Conservation (phyloP, 108 stramenopile genomes). For the Phaeodactylum tricornutum region DNA sequence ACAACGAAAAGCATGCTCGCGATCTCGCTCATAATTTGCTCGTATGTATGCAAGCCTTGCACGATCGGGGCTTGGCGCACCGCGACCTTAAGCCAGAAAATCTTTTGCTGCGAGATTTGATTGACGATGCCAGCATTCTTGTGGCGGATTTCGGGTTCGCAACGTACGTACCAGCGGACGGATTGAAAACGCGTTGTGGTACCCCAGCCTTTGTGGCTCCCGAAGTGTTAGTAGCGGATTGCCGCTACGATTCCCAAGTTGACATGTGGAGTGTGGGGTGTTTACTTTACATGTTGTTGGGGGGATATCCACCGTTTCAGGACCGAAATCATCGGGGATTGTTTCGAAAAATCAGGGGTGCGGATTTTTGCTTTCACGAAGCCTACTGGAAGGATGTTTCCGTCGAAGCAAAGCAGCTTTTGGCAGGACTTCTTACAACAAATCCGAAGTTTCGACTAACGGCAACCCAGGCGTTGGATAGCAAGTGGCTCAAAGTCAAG, state of each 20-base stretch:
- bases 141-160: conserved; percentile 97
- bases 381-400: conserved; percentile 57
- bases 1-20: conserved; percentile 82
- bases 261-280: conserved; percentile 93
- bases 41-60: conserved; percentile 60
- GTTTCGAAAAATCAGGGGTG: conserved; percentile 49
- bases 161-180: conserved; percentile 32
- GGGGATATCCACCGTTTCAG: conserved; percentile 49
- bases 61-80: conserved; percentile 76
- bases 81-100: conserved; percentile 87
- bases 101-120: conserved; percentile 47
- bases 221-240: conserved; percentile 74
- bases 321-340: conserved; percentile 26
- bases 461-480: conserved; percentile 48
- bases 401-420: conserved; percentile 63
- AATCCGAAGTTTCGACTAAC: conserved; percentile 58
- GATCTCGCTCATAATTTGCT: conserved; percentile 55
- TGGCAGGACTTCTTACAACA: conserved; percentile 49
- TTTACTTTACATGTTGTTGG: conserved; percentile 83
- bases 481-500: conserved; percentile 52
- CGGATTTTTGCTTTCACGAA: conserved; percentile 61
- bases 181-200: conserved; percentile 79
- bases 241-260: conserved; percentile 61
- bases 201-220: conserved; percentile 90
- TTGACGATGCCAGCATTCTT: conserved; percentile 44